Conservation (phyloP, 768 basidiomycete species). For the Serendipita sp. region DNA sequence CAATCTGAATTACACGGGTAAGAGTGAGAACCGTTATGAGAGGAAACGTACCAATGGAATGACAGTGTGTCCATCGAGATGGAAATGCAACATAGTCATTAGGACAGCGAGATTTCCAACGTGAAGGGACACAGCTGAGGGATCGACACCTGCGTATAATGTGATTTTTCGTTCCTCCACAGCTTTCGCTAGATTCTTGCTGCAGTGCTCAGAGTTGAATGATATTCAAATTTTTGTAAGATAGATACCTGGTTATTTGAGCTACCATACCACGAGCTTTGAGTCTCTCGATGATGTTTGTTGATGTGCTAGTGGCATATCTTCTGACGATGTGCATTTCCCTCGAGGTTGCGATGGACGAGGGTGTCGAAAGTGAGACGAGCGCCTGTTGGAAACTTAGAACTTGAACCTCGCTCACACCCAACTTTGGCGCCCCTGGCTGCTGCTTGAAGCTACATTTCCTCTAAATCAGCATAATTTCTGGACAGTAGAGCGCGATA, state of each 20-base stretch:
- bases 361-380: not conserved
- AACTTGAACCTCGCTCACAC: not conserved
- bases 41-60: constrained; percentile 59
- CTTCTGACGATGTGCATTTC: not conserved
- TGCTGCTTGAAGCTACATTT: too few species aligned
- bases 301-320: not conserved
- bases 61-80: constrained; percentile 62
- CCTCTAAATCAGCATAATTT: too few species aligned
- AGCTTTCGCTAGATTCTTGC: not conserved
- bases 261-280: not conserved
- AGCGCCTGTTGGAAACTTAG: not conserved
- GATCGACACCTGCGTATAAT: constrained; percentile 84
- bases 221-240: not conserved
- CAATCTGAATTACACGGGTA: constrained; percentile 44
- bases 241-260: not conserved
- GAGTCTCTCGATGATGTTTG: not conserved
- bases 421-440: not conserved
- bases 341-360: not conserved
- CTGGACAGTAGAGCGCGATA: too few species aligned
- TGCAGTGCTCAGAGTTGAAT: not conserved
- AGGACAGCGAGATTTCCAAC: constrained; percentile 88
- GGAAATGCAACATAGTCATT: constrained; percentile 77
- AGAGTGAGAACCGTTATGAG: constrained; percentile 1
- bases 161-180: constrained; percentile 17
- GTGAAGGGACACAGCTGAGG: constrained; percentile 78